These are phyloP conservation scores for Astrocystis sublimbata DNA, from an alignment of 495 filamentous ascomycete species.

Conservation along the genomic window DNA sequence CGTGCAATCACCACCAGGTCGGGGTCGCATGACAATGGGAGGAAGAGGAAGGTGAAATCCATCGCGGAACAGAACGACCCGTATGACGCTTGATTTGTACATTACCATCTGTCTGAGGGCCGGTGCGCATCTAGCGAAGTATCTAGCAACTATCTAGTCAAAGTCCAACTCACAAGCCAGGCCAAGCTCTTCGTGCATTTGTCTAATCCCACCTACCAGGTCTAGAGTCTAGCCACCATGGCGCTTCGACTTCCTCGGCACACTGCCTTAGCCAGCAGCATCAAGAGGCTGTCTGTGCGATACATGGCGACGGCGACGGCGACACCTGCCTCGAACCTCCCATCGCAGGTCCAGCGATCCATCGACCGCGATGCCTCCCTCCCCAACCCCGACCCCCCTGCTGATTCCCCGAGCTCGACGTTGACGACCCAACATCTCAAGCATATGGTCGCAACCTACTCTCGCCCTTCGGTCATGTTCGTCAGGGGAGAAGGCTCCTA, in stretches of 20 bases:
- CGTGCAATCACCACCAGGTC: too few species aligned
- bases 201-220: background rate
- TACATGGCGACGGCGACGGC: slow-evolving; percentile 18
- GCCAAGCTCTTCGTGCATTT: background rate
- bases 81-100: too few species aligned
- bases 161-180: background rate
- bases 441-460: slow-evolving; percentile 94
- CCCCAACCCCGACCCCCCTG: slow-evolving; percentile 73
- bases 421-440: slow-evolving; percentile 71
- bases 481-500: slow-evolving; percentile 82
- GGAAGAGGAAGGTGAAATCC: too few species aligned
- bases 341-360: slow-evolving; percentile 22
- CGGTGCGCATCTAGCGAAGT: too few species aligned
- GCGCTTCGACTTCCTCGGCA: slow-evolving; percentile 25
- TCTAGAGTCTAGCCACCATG: slow-evolving; percentile 21
- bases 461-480: slow-evolving; percentile 87
- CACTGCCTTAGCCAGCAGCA: slow-evolving; percentile 10
- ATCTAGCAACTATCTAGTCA: too few species aligned
- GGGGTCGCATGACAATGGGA: too few species aligned
- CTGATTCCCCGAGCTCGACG: slow-evolving; percentile 73
- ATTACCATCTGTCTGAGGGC: too few species aligned
- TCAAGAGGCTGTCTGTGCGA: slow-evolving; percentile 22
- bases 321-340: slow-evolving; percentile 23
- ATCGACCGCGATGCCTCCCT: slow-evolving; percentile 57
- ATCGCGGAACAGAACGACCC: too few species aligned